A percentile compares a stretch with the other conserved stretches of the same genome.
phyloP scores from a whole-genome alignment of 177 flowering plant species.

The Vitis hybrid region DNA sequence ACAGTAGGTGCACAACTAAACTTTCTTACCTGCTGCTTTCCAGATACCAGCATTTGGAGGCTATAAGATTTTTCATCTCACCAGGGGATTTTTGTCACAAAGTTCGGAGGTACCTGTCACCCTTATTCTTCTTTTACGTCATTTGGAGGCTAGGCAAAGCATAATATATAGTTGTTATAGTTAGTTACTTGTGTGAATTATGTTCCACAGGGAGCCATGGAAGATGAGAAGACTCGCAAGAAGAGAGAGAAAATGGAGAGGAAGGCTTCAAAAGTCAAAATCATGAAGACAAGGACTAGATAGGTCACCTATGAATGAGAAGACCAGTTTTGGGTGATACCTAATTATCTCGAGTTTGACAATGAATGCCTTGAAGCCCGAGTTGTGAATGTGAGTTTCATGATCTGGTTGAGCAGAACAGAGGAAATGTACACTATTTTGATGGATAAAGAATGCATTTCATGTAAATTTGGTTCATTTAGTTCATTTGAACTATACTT shows the following conservation, averaged over 20 bases:
- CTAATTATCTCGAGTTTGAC: too few relatives aligned
- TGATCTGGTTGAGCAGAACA: too few relatives aligned
- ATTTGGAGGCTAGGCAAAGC: not conserved
- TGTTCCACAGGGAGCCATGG: constrained; percentile 50
- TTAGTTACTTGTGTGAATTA: not conserved
- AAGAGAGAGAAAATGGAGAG: constrained; percentile 94
- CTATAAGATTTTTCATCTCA: constrained; percentile 59
- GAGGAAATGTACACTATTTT: too few relatives aligned
- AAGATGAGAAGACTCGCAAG: constrained; percentile 89
- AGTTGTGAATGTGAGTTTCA: too few relatives aligned
- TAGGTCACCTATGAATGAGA: constrained; percentile 7
- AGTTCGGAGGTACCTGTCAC: constrained; percentile 70
- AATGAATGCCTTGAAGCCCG: too few relatives aligned
- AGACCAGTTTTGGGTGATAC: too few relatives aligned
- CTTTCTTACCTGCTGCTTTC: constrained; percentile 3
- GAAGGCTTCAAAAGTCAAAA: constrained; percentile 71
- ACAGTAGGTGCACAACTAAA: not conserved
- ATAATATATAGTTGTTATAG: not conserved
- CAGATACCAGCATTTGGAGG: constrained; percentile 85
- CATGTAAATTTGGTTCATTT: too few relatives aligned
- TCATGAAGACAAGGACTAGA: constrained; percentile 56
- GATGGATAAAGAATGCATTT: too few relatives aligned
- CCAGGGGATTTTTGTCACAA: constrained; percentile 54
- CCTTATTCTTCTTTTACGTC: not conserved
- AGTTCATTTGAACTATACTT: too few relatives aligned